phyloP scores from a whole-genome alignment of 805 yeast species.

The Myxozyma kluyveri region DNA sequence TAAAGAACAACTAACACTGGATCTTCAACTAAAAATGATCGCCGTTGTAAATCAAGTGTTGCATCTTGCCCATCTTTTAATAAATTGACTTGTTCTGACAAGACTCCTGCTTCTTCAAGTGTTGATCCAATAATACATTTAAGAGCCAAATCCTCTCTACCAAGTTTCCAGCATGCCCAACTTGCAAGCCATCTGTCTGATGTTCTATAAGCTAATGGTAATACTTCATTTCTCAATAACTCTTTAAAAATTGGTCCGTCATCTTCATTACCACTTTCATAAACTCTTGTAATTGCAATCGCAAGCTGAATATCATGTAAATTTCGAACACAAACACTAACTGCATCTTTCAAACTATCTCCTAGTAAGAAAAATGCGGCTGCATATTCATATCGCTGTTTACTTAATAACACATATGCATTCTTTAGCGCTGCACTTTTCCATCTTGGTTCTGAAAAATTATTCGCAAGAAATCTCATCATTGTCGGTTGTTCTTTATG shows the following conservation, averaged over 20 bases:
- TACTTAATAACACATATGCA: constrained; percentile 85
- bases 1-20: constrained; percentile 75
- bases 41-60: constrained; percentile 11
- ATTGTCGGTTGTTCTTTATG: constrained; percentile 83
- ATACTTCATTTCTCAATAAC: constrained; percentile 49
- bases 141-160: constrained; percentile 51
- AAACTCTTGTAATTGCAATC: constrained; percentile 73
- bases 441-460: constrained; percentile 77
- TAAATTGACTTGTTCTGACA: no score
- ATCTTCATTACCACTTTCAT: constrained; percentile 54
- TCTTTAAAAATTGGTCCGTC: constrained; percentile 51
- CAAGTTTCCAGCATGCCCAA: constrained; percentile 72
- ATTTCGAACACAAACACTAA: constrained; percentile 67
- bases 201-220: constrained; percentile 56
- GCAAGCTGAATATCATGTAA: constrained; percentile 71
- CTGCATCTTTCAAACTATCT: constrained; percentile 70
- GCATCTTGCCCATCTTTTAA: not conserved
- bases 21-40: constrained; percentile 61
- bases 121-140: constrained; percentile 37
- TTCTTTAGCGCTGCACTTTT: constrained; percentile 84
- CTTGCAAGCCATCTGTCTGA: constrained; percentile 80
- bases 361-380: constrained; percentile 85
- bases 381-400: constrained; percentile 82
- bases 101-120: constrained; percentile 5
- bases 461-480: constrained; percentile 70